Evolutionary conservation across 257 asterid genomes (phyloP), one percentile per base, ranked within the genome.

Genomic region (Oldenlandia corymbosa): DNA sequence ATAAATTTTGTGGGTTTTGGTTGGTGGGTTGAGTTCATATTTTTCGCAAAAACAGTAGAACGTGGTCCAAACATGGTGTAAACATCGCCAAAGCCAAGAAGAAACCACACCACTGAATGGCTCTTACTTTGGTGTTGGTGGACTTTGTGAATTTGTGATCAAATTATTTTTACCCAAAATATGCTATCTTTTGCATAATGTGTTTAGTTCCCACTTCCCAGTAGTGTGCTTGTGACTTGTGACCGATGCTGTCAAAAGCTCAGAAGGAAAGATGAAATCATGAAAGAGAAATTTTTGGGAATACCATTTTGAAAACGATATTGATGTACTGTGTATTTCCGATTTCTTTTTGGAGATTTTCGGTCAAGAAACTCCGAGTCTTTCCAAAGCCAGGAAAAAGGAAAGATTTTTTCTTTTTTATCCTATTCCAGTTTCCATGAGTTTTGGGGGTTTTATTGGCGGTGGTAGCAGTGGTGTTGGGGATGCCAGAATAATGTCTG

Each of bases 1-100:
- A 65, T 80, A 75, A 88, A 86, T 80, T 83, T 74, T 54, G 66
- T 64, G 74, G 79, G 80, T 79, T 78, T 80, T 72, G 89, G 92
- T 86, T 80, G 95, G 80, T 84, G 84, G 69, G 50, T 68, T 51
- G 64, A 45, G 76, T 73, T 79, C 71, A 76, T 60, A 61, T 55
- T 39, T 64, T 60, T 42, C 57, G n/a, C n/a, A n/a, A n/a, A n/a
- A 28, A 51, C 53, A 61, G 47, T 46, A 46, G 54, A 56, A 30
- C 62, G 69, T 70, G 76, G 70, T 68, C 77, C 71, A 67, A 69
- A 60, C 69, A 58, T 53, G 60, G 67, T 69, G 39, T 53, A 49
- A 55, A 59, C 18, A 53, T 57, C 42, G 47, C 57, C 41, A 28
- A 34, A 34, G 28, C 17, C 47, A 32, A 57, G 46, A 32, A 54